Base-by-base conservation (phyloP, 257 asterid species). In the Solanum rostratum region DNA sequence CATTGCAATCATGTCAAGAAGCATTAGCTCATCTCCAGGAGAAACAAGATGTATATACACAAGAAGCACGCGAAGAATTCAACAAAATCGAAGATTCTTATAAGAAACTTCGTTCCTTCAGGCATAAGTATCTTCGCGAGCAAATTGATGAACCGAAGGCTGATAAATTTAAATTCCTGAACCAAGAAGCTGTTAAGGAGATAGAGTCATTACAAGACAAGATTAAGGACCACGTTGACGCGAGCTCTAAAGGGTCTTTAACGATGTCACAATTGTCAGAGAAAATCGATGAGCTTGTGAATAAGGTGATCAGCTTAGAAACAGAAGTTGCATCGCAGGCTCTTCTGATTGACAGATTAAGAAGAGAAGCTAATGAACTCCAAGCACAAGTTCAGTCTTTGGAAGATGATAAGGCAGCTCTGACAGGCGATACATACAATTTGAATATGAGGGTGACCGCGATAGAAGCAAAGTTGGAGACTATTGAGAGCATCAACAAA, bases 1-100 rank as follows among this genome's bases (percentile, higher is more conserved):
- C 98, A 1, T 84, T 96, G 5, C 92, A 90, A 79, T 93, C 98
- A 0, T 96, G 99, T 60, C 95, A 91, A 71, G 97, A 95, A 16
- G 90, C 96, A 1, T 76, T 96, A 71, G 33, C 90, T 43, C 84
- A 84, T 15, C 86, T 96, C 89, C 91, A 92, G 85, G 94, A 92
- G 84, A 91, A 92, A 83, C 98, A 95, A 80, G 92, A 87, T 11
- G 89, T 74, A 50, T 90, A 91, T 4, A 79, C 86, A 1, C 79
- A 49, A 69, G 97, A 93, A 54, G 97, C 99, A 1, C 79, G 19
- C 30, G 92, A 91, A 52, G 97, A 91, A 85, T 84, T 59, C 91
- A 82, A 88, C 80, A 95, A 90, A 90, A 89, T 96, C 1, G 92
- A 93, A 60, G 87, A 92, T 54, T 95, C 97, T 1, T 87, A 90